Conservation (phyloP, 2,329 filamentous ascomycete species). For the Plectosphaerella plurivora region DNA sequence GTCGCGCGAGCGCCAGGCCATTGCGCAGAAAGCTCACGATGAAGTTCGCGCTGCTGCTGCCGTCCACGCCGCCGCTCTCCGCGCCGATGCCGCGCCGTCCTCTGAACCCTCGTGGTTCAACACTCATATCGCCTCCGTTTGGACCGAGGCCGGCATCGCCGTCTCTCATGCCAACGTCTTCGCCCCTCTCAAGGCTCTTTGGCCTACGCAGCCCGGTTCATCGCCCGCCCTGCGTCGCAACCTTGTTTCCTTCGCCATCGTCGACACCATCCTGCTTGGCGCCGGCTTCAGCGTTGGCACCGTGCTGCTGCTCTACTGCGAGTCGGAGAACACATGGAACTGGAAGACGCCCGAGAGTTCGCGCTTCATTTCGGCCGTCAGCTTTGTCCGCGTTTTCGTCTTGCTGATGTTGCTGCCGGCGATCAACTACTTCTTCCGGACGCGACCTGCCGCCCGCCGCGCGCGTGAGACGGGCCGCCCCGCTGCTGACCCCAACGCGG, state of each 20-base stretch:
- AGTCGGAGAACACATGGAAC: slow-evolving; percentile 69
- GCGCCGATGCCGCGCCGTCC: slow-evolving; percentile 5
- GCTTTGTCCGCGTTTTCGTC: slow-evolving; percentile 68
- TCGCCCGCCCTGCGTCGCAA: slow-evolving; percentile 65
- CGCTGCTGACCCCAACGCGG: slow-evolving; percentile 43
- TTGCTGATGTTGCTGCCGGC: slow-evolving; percentile 73
- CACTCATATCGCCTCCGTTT: slow-evolving; percentile 3
- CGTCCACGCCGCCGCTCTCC: slow-evolving; percentile 8
- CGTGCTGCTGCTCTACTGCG: slow-evolving; percentile 81
- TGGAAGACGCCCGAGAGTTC: slow-evolving; percentile 82
- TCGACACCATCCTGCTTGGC: slow-evolving; percentile 79
- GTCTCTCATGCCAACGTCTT: slow-evolving; percentile 56
- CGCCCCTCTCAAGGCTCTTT: slow-evolving; percentile 72
- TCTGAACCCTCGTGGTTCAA: slow-evolving; percentile 21
- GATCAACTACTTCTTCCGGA: slow-evolving; percentile 71
- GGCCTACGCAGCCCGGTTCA: slow-evolving; percentile 63
- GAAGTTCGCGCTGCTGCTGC: slow-evolving; percentile 35
- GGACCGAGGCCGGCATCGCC: slow-evolving; percentile 26
- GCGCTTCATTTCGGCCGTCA: slow-evolving; percentile 76
- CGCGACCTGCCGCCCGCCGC: slow-evolving; percentile 40
- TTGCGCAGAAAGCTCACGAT: slow-evolving; percentile 65
- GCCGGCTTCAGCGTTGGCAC: slow-evolving; percentile 75
- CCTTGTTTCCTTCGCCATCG: slow-evolving; percentile 71
- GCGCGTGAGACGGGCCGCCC: slow-evolving; percentile 36
- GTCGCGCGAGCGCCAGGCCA: slow-evolving; percentile 63